These are phyloP conservation scores for Suillus decipiens DNA, from an alignment of 768 basidiomycete genomes.

Conservation along the genomic window DNA sequence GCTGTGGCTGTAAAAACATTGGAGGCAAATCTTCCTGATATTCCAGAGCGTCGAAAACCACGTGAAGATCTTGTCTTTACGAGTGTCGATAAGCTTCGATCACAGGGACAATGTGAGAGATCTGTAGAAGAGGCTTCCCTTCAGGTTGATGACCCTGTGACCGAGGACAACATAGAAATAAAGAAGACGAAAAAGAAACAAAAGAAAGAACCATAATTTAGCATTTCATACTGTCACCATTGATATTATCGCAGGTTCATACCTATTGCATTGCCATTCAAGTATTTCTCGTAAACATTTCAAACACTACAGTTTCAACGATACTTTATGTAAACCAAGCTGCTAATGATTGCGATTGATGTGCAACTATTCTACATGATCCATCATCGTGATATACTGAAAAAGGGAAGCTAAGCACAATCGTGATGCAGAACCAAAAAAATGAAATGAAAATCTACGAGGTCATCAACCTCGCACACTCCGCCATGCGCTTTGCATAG, in stretches of 20 bases:
- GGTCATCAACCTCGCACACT: conserved; percentile 54
- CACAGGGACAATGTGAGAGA: conserved; percentile 14
- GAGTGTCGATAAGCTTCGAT: neutral
- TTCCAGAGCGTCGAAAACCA: neutral
- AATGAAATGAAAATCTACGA: neutral
- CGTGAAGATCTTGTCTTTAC: neutral
- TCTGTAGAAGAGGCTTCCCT: neutral
- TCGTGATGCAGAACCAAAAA: neutral
- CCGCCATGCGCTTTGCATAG: conserved; percentile 91
- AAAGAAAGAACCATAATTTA: neutral
- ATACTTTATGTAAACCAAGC: conserved; percentile 12
- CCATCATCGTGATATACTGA: conserved; percentile 5
- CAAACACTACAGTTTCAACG: neutral
- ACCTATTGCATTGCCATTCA: neutral
- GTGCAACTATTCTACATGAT: conserved; percentile 19
- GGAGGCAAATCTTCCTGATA: neutral
- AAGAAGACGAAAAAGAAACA: neutral
- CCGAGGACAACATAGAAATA: neutral
- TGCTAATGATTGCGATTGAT: conserved; percentile 7
- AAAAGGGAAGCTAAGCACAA: neutral
- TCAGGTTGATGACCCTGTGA: neutral
- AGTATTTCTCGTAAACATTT: neutral
- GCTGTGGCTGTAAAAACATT: conserved; percentile 9
- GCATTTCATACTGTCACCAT: neutral
- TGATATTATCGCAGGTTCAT: neutral